Base-by-base conservation (phyloP, 352 stramenopile genomes). In the Globisporangium okanoganense region DNA sequence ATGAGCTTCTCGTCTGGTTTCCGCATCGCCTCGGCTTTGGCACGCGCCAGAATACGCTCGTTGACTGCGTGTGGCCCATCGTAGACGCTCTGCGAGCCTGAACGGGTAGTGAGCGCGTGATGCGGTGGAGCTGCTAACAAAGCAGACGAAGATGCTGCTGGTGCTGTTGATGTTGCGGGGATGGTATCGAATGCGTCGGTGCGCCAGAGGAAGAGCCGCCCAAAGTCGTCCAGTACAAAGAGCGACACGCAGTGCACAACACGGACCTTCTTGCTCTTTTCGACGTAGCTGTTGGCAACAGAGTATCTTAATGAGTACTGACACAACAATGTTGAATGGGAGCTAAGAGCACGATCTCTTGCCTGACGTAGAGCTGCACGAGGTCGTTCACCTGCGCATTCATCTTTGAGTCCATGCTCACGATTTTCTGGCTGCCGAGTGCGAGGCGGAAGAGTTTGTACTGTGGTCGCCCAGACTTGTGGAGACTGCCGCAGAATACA, bases 381-480 rank as follows among this genome's bases (percentile, higher is more conserved):
- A 77, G 40, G 25, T 79, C 69, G 33, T 76, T 76, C 14, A 86
- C 75, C 13, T 44, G 33, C 4, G 55, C 50, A n/a, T 87, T 88
- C 50, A 93, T 62, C 49, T 82, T 79, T 40, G 67, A 57, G 44
- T 93, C 84, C 68, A 89, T 93, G 55, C 75, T 90, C n/a, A 71
- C 35, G 63, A 93, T 88, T 6, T 72, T 67, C 38, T 90, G 81
- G 2, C 66, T 72, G 7, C 84, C 79, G 3, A 91, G 61, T 2
- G 84, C 78, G 12, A 90, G 66, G n/a, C 81, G 85, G 50, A 75
- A 86, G 5, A 88, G 61, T 61, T 93, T 93, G 33, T 65, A 49
- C 50, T 90, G 84, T 6, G 70, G 47, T 7, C 74, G 67, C 0
- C 84, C 84, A 27, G 51, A 79, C 44, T 91, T 93, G 57, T 78